phyloP scores from a whole-genome alignment of 202 grass and related monocot genomes.

The Carex arenaria region DNA sequence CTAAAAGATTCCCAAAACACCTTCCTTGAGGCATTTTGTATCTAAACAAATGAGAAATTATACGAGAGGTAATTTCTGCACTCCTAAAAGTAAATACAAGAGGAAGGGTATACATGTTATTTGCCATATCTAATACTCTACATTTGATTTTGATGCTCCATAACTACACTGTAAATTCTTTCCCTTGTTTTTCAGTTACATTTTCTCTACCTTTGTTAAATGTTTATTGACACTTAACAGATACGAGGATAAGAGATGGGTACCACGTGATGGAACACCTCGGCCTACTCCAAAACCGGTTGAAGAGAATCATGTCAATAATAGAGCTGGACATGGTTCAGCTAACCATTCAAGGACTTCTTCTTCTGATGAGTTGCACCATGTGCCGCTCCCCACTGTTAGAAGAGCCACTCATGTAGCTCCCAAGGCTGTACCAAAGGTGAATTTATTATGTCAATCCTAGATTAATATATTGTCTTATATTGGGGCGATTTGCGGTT shows the following conservation, averaged over 20 bases:
- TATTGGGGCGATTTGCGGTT: background rate
- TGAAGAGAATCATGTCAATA: slow-evolving; percentile 53
- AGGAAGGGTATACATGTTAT: background rate
- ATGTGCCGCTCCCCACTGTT: slow-evolving; percentile 16
- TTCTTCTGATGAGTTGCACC: slow-evolving; percentile 50
- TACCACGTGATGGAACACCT: slow-evolving; percentile 63
- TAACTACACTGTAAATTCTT: background rate
- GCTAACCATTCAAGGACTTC: slow-evolving; percentile 44
- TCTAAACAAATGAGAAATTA: background rate
- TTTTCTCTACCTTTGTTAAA: background rate
- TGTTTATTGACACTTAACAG: slow-evolving; percentile 37
- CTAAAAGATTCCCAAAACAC: background rate
- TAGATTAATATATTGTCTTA: background rate
- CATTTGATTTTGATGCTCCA: background rate
- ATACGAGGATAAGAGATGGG: slow-evolving; percentile 99
- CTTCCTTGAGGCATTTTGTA: background rate
- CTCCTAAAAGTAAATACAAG: background rate
- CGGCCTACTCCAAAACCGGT: slow-evolving; percentile 24
- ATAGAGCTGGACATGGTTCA: slow-evolving; percentile 26
- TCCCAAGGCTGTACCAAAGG: slow-evolving; percentile 30
- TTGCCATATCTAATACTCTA: background rate
- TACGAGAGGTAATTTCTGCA: background rate
- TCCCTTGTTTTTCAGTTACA: background rate
- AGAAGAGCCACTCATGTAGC: slow-evolving; percentile 47
- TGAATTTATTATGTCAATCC: background rate